phyloP scores from a whole-genome alignment of 148 eudicot species.

The Cornus controversa region DNA sequence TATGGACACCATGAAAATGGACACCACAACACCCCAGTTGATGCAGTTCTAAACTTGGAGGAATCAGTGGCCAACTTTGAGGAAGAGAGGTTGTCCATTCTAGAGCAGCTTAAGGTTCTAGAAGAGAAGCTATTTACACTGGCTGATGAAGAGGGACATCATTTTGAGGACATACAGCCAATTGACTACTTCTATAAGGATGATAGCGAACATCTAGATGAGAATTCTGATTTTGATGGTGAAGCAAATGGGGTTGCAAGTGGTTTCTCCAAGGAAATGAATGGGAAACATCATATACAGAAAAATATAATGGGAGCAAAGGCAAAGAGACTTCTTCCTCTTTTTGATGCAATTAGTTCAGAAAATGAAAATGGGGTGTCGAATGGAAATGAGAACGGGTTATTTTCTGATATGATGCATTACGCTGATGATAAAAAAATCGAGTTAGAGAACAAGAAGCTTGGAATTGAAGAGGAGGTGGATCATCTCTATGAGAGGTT shows the following conservation, averaged over 20 bases:
- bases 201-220: conserved; percentile 41
- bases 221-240: conserved; percentile 12
- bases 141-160: conserved; percentile 58
- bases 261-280: conserved; percentile 39
- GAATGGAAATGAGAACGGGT: conserved; percentile 23
- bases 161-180: conserved; percentile 34
- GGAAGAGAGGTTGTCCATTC: conserved; percentile 79
- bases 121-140: conserved; percentile 82
- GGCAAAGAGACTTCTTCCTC: conserved; percentile 83
- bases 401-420: neutral
- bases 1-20: conserved; percentile 41
- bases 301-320: conserved; percentile 43
- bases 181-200: conserved; percentile 11
- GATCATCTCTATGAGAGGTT: conserved; percentile 80
- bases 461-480: conserved; percentile 68
- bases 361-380: conserved; percentile 38
- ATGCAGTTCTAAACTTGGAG: conserved; percentile 40
- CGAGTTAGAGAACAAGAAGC: conserved; percentile 58
- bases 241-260: conserved; percentile 39
- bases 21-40: conserved; percentile 59
- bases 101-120: conserved; percentile 77
- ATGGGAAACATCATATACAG: conserved; percentile 52
- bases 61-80: conserved; percentile 42
- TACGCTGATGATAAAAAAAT: conserved; percentile 14
- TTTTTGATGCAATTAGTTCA: conserved; percentile 52